These are phyloP conservation scores for Russula sp. DNA, from an alignment of 768 basidiomycete genomes.

Conservation along the genomic window DNA sequence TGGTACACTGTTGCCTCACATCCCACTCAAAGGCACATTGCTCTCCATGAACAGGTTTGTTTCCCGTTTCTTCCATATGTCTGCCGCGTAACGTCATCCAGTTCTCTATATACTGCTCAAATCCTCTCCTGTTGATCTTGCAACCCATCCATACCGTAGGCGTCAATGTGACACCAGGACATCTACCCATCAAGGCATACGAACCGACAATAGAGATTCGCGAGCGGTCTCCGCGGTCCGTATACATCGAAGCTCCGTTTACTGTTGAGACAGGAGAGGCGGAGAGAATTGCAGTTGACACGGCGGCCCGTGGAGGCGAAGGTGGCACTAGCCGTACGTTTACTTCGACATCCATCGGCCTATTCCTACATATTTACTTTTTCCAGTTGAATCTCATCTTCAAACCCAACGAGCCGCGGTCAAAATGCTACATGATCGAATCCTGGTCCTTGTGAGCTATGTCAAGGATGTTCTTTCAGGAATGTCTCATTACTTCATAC, in stretches of 20 bases:
- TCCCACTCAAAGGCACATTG: conserved; percentile 69
- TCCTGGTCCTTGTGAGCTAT: conserved; percentile 81
- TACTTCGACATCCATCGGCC: not conserved
- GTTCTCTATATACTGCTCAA: conserved; percentile 82
- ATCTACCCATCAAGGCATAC: conserved; percentile 88
- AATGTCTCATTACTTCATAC: conserved; percentile 28
- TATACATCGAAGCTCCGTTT: conserved; percentile 80
- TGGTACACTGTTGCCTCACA: conserved; percentile 90
- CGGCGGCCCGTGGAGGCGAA: conserved; percentile 81
- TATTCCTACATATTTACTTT: conserved; percentile 9
- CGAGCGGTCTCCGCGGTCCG: conserved; percentile 65
- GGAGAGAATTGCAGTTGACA: conserved; percentile 96
- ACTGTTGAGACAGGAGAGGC: conserved; percentile 97
- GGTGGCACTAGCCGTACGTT: conserved; percentile 72
- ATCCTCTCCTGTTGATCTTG: conserved; percentile 78
- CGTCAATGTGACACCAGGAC: conserved; percentile 53
- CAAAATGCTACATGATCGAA: conserved; percentile 92
- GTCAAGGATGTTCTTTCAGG: conserved; percentile 70
- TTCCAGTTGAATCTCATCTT: conserved; percentile 79
- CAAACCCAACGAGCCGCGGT: conserved; percentile 91
- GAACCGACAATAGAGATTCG: conserved; percentile 85
- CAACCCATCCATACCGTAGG: conserved; percentile 45
- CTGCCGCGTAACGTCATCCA: conserved; percentile 27
- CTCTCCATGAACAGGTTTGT: conserved; percentile 77
- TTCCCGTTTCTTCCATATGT: not conserved